Base-by-base conservation (phyloP, 371 early-diverging fungal genomes). In the Saksenaea vasiformis region DNA sequence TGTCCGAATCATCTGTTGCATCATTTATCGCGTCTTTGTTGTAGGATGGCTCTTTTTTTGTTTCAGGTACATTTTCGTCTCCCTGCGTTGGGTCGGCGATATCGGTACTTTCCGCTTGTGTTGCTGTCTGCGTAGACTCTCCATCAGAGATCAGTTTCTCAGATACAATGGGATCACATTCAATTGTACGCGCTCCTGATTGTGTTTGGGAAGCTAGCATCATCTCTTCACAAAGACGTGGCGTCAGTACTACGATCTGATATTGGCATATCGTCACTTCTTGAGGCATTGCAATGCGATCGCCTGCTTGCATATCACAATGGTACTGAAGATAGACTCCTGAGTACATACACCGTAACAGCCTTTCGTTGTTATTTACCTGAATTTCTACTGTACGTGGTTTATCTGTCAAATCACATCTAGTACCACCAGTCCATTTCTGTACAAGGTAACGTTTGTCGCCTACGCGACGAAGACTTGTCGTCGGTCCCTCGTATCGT, bases 321-420 rank as follows among this genome's bases (percentile, higher is more conserved):
- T 90, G 91, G 69, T 85, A 93, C 89, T 86, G 74, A 17, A 44
- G 39, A 15, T 57, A 58, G 34, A 31, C 35, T 31, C n/a, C 13
- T 58, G 5, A 31, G 22, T 24, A 37, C 36, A 35, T n/a, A n/a
- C n/a, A n/a, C n/a, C n/a, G n/a, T n/a, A n/a, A n/a, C n/a, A n/a
- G n/a, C n/a, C n/a, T n/a, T n/a, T n/a, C n/a, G n/a, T n/a, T n/a
- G n/a, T n/a, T n/a, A n/a, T n/a, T n/a, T 71, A 85, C 85, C 68
- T 91, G 91, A 14, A 94, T 77, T 62, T 92, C 90, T 26, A 92
- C 78, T 0, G 75, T 74, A 31, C 95, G 83, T 28, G 85, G 88
- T 60, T 78, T 80, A 1, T 83, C 79, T 1, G 91, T 94, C 5
- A 89, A 44, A 62, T 92, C 91, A 63, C 95, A 94, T 15, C 74